Evolutionary conservation across 352 stramenopile genomes (phyloP).

Genomic region (Pythium brassicae): DNA sequence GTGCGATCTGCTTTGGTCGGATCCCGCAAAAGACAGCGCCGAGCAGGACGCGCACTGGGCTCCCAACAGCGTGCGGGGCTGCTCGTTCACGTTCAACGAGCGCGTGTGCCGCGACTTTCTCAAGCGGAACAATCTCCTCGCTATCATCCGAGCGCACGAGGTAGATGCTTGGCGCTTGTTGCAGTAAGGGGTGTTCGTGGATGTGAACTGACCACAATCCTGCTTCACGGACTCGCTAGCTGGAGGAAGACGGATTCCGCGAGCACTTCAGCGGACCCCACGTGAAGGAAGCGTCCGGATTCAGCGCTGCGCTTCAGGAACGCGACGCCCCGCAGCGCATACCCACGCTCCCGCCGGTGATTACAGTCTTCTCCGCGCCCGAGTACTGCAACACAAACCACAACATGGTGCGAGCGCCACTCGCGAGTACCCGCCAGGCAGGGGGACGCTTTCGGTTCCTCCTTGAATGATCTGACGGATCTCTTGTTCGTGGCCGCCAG

Average conservation of each 20-base stretch:
- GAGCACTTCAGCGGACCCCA: conserved; percentile 49
- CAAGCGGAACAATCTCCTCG: conserved; percentile 52
- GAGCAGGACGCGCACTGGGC: conserved; percentile 41
- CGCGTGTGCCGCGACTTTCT: conserved; percentile 60
- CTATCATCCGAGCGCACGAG: conserved; percentile 78
- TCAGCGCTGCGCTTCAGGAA: not conserved
- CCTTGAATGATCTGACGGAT: not conserved
- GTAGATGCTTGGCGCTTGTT: conserved; percentile 6
- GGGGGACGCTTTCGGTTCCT: not conserved
- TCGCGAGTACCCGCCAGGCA: not conserved
- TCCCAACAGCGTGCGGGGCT: conserved; percentile 65
- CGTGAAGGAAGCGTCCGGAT: not conserved
- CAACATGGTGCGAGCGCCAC: conserved; percentile 36
- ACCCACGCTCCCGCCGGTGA: conserved; percentile 41
- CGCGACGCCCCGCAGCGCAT: conserved; percentile 8
- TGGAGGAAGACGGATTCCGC: conserved; percentile 73
- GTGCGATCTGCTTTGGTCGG: conserved; percentile 99
- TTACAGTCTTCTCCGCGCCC: conserved; percentile 81
- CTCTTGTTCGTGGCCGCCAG: conserved; percentile 6
- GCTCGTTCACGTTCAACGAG: conserved; percentile 82
- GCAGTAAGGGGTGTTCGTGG: not conserved
- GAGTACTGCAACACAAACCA: conserved; percentile 84
- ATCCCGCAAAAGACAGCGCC: conserved; percentile 91
- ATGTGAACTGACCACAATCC: not conserved
- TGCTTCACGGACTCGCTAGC: conserved; percentile 7